Evolutionary conservation across 768 basidiomycete species (phyloP), one percentile per base, ranked within the genome.

Genomic region (Podaxis rugospora): DNA sequence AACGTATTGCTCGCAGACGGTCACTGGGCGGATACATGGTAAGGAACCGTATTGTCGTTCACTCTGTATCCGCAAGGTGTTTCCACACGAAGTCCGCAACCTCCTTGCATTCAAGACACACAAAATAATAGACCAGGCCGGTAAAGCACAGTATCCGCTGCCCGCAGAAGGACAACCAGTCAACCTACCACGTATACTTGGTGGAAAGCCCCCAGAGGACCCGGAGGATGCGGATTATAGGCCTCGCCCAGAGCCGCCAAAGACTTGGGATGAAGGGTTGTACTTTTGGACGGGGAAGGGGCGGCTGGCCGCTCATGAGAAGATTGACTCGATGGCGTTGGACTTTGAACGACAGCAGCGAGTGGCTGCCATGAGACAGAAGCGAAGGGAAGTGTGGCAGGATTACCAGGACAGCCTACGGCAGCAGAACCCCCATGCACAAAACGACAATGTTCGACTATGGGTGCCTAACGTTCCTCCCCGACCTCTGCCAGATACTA

Each of bases 201-300:
- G 80, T 53, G 81, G 81, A 13, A 74, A 73, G 51, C 63, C 70
- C 5, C 66, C 70, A 54, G 72, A 72, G 18, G 74, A 76, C 60
- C 56, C 70, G 18, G 73, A 78, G 25, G 72, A 72, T 49, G 14
- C 32, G 28, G 32, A 54, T 36, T 37, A 60, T 36, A 49, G 27
- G 25, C 59, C 44, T 47, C 59, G 37, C 25, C 53, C 52, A 13
- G 53, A 66, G 39, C 64, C 72, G 60, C 59, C 61, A 32, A 84
- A 81, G 63, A 79, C 82, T 66, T 92, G 90, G 90, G 79, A 89
- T 59, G 83, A 86, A 66, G 89, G 90, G 4, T 88, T 82, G 80
- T 92, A 92, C 67, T 66, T 92, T 44, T 91, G 89, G 88, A 80
- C 83, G 54, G 81, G 82, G 14, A 77, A 76, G 57, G 84, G 78